Percentiles rank a stretch among this genome's conserved stretches.
Evolutionary conservation across 495 filamentous ascomycete genomes (phyloP).

Genomic region (Tuber indicum): DNA sequence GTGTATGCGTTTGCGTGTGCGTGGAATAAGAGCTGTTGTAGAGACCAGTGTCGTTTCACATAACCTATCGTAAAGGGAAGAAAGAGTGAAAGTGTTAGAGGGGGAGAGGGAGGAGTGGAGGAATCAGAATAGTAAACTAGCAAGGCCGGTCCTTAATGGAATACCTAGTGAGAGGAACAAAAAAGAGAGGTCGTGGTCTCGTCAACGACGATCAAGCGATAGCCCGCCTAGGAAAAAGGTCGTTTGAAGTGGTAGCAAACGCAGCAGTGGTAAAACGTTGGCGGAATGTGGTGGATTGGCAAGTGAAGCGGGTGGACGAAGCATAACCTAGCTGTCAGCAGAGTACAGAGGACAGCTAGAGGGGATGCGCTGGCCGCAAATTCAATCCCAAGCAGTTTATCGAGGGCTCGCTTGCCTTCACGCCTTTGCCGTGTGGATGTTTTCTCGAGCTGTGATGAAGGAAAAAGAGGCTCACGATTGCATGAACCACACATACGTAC

Average conservation of each 20-base stretch:
- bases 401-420: neutral
- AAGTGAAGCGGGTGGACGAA: neutral
- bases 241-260: neutral
- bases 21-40: neutral
- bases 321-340: neutral
- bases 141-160: neutral
- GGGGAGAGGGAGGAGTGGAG: neutral
- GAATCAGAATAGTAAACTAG: neutral
- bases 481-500: neutral
- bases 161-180: neutral
- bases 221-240: neutral
- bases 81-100: neutral
- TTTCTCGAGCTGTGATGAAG: neutral
- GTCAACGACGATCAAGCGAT: neutral
- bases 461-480: neutral
- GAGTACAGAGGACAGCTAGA: neutral
- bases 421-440: slow-evolving; percentile 3
- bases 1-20: neutral
- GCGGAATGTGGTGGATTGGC: neutral
- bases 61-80: neutral
- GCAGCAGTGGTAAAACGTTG: neutral
- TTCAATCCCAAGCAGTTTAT: neutral
- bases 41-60: neutral
- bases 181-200: neutral
- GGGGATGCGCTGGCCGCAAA: neutral